Evolutionary conservation across 2,329 filamentous ascomycete genomes (phyloP).

Genomic region (Fusarium oxysporum): DNA sequence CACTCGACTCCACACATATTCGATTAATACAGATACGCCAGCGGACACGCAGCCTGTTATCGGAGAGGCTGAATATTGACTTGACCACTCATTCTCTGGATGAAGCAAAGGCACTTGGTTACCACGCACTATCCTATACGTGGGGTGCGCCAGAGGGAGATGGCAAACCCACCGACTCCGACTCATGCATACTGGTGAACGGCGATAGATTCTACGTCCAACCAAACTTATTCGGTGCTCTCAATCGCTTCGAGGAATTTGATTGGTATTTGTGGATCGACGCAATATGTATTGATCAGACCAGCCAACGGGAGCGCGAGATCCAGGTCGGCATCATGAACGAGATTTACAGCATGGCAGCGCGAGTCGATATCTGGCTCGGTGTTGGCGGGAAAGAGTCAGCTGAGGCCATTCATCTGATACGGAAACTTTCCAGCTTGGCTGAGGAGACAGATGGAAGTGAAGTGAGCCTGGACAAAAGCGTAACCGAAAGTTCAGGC

Average conservation of each 20-base stretch:
- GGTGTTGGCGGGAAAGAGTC: not conserved
- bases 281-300: not conserved
- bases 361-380: not conserved
- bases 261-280: not conserved
- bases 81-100: not conserved
- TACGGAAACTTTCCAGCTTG: not conserved
- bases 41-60: not conserved
- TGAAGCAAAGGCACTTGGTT: not conserved
- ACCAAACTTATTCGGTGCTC: not conserved
- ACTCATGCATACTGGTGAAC: not conserved
- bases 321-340: not conserved
- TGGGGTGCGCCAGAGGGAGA: not conserved
- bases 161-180: no score
- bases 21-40: not conserved
- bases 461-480: not conserved
- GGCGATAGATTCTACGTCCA: not conserved
- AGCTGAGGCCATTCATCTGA: not conserved
- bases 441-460: not conserved
- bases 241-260: not conserved
- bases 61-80: not conserved
- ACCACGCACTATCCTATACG: not conserved
- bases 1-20: not conserved
- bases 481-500: accelerated
- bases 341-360: not conserved
- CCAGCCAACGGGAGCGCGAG: not conserved